Evolutionary conservation across 2,329 filamentous ascomycete species (phyloP).

Genomic region (Fusarium ramigenum): DNA sequence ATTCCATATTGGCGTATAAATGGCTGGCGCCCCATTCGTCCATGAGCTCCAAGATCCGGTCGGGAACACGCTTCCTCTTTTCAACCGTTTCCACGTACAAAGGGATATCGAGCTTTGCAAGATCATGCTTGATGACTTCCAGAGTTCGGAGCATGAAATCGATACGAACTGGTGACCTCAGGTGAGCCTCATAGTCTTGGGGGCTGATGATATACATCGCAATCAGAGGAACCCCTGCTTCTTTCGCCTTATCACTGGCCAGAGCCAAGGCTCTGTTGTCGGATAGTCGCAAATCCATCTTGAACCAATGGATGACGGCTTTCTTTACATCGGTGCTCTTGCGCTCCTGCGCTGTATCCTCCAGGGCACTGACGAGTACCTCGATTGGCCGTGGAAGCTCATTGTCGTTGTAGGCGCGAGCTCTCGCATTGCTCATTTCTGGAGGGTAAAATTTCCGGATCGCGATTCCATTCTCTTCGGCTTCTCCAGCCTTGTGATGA

Average conservation of each 20-base stretch:
- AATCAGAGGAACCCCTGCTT: conserved; percentile 76
- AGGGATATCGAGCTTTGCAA: conserved; percentile 79
- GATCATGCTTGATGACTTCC: conserved; percentile 69
- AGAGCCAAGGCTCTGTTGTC: conserved; percentile 79
- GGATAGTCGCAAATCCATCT: conserved; percentile 75
- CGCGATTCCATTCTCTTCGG: conserved; percentile 69
- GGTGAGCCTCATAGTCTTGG: conserved; percentile 84
- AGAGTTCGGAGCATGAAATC: conserved; percentile 84
- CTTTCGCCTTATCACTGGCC: conserved; percentile 72
- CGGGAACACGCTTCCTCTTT: conserved; percentile 69
- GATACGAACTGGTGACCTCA: conserved; percentile 76
- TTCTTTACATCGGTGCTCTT: conserved; percentile 62
- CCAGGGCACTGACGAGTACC: conserved; percentile 67
- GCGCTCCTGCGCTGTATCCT: conserved; percentile 66
- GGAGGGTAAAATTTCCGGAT: conserved; percentile 81
- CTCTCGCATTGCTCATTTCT: conserved; percentile 86
- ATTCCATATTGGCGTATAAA: conserved; percentile 85
- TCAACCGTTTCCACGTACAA: conserved; percentile 78
- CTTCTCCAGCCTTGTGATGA: conserved; percentile 57
- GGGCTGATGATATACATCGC: conserved; percentile 83
- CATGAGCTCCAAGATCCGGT: conserved; percentile 71
- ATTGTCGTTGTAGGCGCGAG: conserved; percentile 75
- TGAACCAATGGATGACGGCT: conserved; percentile 90
- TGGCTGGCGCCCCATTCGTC: conserved; percentile 78
- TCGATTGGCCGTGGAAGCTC: conserved; percentile 79